These are phyloP conservation scores for Geotrichum bryndzae DNA, from an alignment of 1,139 yeast species.

Conservation along the genomic window DNA sequence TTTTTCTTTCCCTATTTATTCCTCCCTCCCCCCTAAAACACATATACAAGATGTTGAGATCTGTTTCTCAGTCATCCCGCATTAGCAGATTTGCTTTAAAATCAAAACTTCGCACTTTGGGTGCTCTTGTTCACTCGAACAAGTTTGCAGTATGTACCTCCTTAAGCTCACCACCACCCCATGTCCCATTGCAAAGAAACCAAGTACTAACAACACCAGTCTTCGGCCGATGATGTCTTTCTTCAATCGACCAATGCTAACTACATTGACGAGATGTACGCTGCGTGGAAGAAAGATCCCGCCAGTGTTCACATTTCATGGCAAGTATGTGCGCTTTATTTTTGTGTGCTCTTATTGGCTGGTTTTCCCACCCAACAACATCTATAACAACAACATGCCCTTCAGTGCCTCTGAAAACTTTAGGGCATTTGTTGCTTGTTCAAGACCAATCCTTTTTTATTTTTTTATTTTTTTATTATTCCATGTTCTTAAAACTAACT, in stretches of 20 bases:
- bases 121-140: constrained; percentile 15
- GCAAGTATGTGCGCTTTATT: constrained; percentile 43
- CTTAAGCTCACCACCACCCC: background rate
- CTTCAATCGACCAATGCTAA: constrained; percentile 80
- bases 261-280: constrained; percentile 96
- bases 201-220: constrained; percentile 9
- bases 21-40: background rate
- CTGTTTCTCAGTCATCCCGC: constrained; percentile 21
- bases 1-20: background rate
- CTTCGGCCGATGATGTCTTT: constrained; percentile 52
- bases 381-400: background rate
- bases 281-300: constrained; percentile 90
- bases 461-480: background rate
- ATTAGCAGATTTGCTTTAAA: constrained; percentile 17
- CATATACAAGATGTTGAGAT: constrained; percentile 21
- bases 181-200: background rate
- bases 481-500: background rate
- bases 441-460: background rate
- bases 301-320: constrained; percentile 88
- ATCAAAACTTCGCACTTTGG: constrained; percentile 15
- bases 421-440: background rate
- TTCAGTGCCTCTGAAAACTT: background rate
- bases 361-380: background rate
- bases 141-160: constrained; percentile 21
- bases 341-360: background rate